Evolutionary conservation across 108 stramenopile species (phyloP).

Genomic region (Schizochytrium sp.): DNA sequence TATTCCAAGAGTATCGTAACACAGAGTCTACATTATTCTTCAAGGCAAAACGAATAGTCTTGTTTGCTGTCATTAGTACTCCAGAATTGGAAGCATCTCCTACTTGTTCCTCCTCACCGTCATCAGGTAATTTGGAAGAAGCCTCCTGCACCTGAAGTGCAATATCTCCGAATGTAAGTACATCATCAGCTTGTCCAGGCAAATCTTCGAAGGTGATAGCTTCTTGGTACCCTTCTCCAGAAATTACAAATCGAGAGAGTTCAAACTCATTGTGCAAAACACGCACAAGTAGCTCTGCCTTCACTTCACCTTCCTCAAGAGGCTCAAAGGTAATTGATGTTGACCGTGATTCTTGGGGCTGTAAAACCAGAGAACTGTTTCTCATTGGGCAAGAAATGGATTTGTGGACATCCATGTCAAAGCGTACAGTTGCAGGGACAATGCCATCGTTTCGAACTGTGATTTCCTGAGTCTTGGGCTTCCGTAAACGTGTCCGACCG

Average conservation of each 20-base stretch:
- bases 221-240: conserved; percentile 64
- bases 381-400: conserved; percentile 51
- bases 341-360: conserved; percentile 46
- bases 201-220: conserved; percentile 72
- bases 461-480: conserved; percentile 61
- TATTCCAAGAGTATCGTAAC: not conserved
- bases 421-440: conserved; percentile 73
- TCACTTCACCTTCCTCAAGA: not conserved
- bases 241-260: conserved; percentile 59
- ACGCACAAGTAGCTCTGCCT: conserved; percentile 65
- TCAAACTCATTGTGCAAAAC: conserved; percentile 77
- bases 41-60: conserved; percentile 68
- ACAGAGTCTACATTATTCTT: not conserved
- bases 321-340: conserved; percentile 59
- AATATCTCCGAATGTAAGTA: conserved; percentile 71
- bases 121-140: not conserved
- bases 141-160: conserved; percentile 2
- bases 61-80: not conserved
- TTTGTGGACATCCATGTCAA: conserved; percentile 64
- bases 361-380: conserved; percentile 39
- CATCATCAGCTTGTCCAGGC: conserved; percentile 63
- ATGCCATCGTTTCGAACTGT: conserved; percentile 76
- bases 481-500: conserved; percentile 64
- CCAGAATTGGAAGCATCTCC: not conserved
- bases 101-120: not conserved